Base-by-base conservation (phyloP, 2,329 filamentous ascomycete species). In the Aspergillus spinulosporus region DNA sequence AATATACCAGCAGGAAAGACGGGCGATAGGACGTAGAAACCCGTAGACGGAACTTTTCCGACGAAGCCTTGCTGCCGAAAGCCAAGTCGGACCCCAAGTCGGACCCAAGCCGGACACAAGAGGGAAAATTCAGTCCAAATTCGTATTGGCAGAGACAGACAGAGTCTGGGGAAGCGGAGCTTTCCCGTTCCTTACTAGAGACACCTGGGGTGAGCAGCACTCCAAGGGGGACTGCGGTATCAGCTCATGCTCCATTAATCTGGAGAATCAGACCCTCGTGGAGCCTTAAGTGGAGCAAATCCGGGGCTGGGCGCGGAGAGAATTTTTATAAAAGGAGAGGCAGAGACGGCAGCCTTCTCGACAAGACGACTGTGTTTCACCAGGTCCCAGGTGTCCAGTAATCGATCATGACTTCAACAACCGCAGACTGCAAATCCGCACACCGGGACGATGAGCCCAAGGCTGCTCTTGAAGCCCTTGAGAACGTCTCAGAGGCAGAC, bases 401-500 rank as follows among this genome's bases (percentile, higher is more conserved):
- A 5, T 11, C 6, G 14, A 40, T 12, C 11, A 40, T 40, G 37
- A 14, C 21, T 26, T 28, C 26, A 9, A 12, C 43, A n/a, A 26
- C 32, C 15, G 7, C 47, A 11, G 34, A 39, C 6, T 15, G 2
- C 32, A 37, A 49, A 29, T 2, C 21, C 8, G 11, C 47, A 2
- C 15, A 15, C 2, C 21, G 21, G 21, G 21, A 21, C 21, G 49
- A 29, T 7, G 49, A 44, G 29, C 31, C 36, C 21, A 52, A 52
- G 29, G 15, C 31, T 52, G n/a, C n/a, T n/a, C n/a, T 21, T n/a
- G 49, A 52, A 40, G 42, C 31, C 3, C 11, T 45, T 5, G 40
- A 52, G 14, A 31, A 45, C n/a, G 40, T 46, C 15, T 28, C 14
- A 8, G 31, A 52, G 5, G 42, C 49, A 4, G 49, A 52, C n/a